phyloP scores from a whole-genome alignment of 2,329 filamentous ascomycete genomes.

The Truncatella angustata region DNA sequence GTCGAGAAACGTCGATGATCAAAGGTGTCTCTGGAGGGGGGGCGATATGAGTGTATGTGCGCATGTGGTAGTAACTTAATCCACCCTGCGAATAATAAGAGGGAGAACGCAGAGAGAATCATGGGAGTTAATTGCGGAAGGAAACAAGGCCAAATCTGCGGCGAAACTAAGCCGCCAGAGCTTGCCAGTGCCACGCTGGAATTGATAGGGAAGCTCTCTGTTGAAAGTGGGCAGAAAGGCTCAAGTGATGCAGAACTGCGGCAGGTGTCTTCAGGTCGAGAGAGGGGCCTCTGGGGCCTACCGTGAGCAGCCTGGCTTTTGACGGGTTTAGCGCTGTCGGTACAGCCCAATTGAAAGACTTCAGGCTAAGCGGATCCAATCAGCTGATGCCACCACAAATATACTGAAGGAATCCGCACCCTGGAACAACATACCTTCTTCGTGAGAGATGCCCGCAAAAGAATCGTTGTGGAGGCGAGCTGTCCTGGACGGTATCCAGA shows the following conservation, averaged over 20 bases:
- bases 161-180: slow-evolving; percentile 2
- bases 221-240: background rate
- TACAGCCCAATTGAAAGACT: slow-evolving; percentile 8
- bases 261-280: background rate
- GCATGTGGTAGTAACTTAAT: background rate
- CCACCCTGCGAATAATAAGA: background rate
- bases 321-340: slow-evolving; percentile 22
- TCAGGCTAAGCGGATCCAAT: slow-evolving; percentile 19
- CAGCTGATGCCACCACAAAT: slow-evolving; percentile 20
- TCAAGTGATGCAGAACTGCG: background rate
- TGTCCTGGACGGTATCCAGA: background rate
- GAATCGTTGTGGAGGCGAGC: too few relatives aligned
- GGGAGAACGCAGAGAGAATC: background rate
- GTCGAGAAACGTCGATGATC: background rate
- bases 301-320: slow-evolving; percentile 1
- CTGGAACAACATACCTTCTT: too few relatives aligned
- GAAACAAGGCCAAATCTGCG: slow-evolving; percentile 6
- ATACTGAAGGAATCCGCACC: background rate
- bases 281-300: slow-evolving; percentile 11
- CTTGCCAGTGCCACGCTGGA: background rate
- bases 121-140: background rate
- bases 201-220: background rate
- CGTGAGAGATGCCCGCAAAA: too few relatives aligned
- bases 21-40: background rate
- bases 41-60: background rate